Conservation (phyloP, 2,329 filamentous ascomycete species). For the Alternaria ethzedia region DNA sequence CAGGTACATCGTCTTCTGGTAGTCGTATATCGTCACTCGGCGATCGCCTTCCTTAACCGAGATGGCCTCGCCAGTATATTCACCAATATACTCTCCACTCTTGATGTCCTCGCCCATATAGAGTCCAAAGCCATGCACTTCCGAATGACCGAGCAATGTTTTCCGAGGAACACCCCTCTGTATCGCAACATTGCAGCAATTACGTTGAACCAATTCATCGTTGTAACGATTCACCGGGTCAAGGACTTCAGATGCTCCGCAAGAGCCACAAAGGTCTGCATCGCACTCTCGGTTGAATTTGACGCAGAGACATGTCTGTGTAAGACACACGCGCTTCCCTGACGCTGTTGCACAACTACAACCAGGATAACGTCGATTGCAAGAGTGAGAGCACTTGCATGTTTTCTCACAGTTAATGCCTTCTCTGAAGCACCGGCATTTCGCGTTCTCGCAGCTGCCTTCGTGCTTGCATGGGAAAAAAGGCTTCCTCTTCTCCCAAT, state of each 20-base stretch:
- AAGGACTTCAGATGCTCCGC: slow-evolving; percentile 71
- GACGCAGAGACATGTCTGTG: slow-evolving; percentile 68
- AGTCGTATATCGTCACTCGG: slow-evolving; percentile 69
- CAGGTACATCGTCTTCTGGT: slow-evolving; percentile 68
- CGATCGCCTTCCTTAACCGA: slow-evolving; percentile 72
- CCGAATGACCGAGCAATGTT: slow-evolving; percentile 72
- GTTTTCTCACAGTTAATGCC: slow-evolving; percentile 74
- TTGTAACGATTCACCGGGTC: slow-evolving; percentile 71
- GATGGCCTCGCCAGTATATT: slow-evolving; percentile 81
- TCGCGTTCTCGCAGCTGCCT: slow-evolving; percentile 64
- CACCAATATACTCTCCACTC: slow-evolving; percentile 76
- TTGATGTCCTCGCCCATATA: slow-evolving; percentile 73
- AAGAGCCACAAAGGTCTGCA: slow-evolving; percentile 73
- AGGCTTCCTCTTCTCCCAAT: slow-evolving; percentile 63
- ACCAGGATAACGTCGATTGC: slow-evolving; percentile 58
- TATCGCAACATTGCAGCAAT: slow-evolving; percentile 75
- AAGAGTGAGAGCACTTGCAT: slow-evolving; percentile 69
- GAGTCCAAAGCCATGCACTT: slow-evolving; percentile 76
- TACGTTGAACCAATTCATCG: slow-evolving; percentile 61
- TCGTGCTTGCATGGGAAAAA: slow-evolving; percentile 73
- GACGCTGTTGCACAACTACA: slow-evolving; percentile 45
- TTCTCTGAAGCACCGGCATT: slow-evolving; percentile 68
- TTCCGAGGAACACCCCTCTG: slow-evolving; percentile 71
- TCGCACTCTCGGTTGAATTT: slow-evolving; percentile 81
- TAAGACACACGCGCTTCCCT: slow-evolving; percentile 50